Conservation (phyloP, 2,329 filamentous ascomycete species). For the Rutstroemia sydowiana region DNA sequence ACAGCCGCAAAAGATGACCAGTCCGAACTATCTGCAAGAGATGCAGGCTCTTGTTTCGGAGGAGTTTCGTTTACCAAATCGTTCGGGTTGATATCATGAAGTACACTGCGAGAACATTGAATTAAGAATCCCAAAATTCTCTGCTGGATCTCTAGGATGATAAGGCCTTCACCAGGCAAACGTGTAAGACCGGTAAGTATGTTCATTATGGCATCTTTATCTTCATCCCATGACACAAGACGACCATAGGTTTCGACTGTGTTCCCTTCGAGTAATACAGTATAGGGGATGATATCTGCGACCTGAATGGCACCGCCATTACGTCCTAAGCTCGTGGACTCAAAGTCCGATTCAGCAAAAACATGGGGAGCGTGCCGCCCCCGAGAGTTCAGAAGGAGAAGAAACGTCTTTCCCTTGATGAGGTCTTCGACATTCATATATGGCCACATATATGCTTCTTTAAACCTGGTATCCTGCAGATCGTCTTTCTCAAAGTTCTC, state of each 20-base stretch:
- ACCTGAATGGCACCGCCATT: constrained; percentile 19
- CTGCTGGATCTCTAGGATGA: constrained; percentile 45
- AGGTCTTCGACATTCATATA: constrained; percentile 53
- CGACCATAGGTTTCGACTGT: constrained; percentile 32
- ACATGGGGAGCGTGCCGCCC: constrained; percentile 38
- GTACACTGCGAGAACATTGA: constrained; percentile 38
- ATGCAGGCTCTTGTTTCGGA: constrained; percentile 34
- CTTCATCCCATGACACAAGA: constrained; percentile 32
- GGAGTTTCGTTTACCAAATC: constrained; percentile 26
- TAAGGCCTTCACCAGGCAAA: constrained; percentile 39
- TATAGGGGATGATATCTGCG: constrained; percentile 28
- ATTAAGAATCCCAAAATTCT: constrained; percentile 42
- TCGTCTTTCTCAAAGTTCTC: constrained; percentile 19
- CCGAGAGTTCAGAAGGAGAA: constrained; percentile 45
- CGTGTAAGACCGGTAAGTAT: constrained; percentile 32
- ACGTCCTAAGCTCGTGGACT: constrained; percentile 29
- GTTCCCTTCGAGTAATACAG: constrained; percentile 30
- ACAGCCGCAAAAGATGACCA: constrained; percentile 35
- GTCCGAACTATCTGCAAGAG: constrained; percentile 28
- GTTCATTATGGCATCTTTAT: constrained; percentile 34
- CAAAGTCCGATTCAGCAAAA: constrained; percentile 42
- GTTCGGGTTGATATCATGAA: constrained; percentile 41
- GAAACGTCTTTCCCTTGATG: constrained; percentile 34
- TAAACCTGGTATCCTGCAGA: constrained; percentile 21
- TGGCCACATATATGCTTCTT: constrained; percentile 41